Evolutionary conservation across 2,329 filamentous ascomycete species (phyloP).

Genomic region (Aspergillus quadricinctus): DNA sequence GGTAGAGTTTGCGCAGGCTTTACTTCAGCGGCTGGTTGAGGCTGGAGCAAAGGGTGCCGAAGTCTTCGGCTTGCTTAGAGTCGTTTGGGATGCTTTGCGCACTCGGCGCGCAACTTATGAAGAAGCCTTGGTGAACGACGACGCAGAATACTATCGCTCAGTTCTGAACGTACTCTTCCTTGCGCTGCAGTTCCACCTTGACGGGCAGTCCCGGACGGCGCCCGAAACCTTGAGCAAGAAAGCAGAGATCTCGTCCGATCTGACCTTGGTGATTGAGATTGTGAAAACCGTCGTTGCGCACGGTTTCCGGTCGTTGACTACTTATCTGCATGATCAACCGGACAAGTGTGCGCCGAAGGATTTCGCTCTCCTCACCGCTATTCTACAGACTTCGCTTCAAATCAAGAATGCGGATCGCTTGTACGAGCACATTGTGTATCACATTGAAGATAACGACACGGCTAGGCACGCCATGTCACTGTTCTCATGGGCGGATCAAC

Average conservation of each 20-base stretch:
- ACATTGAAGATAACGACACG: conserved; percentile 62
- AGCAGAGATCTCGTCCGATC: conserved; percentile 37
- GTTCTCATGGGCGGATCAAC: conserved; percentile 88
- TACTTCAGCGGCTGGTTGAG: conserved; percentile 74
- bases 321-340: conserved; percentile 73
- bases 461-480: conserved; percentile 78
- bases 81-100: conserved; percentile 59
- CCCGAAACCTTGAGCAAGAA: conserved; percentile 33
- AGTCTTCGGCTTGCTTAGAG: conserved; percentile 51
- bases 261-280: conserved; percentile 69
- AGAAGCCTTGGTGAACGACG: conserved; percentile 51
- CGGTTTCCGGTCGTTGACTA: conserved; percentile 77
- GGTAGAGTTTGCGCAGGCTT: conserved; percentile 73
- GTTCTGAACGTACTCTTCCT: conserved; percentile 83
- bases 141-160: conserved; percentile 72
- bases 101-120: conserved; percentile 56
- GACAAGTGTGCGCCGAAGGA: conserved; percentile 67
- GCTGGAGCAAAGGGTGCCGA: conserved; percentile 47
- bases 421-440: conserved; percentile 65
- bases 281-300: conserved; percentile 72
- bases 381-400: conserved; percentile 77
- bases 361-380: conserved; percentile 78
- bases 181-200: conserved; percentile 56
- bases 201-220: conserved; percentile 29
- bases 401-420: conserved; percentile 71